phyloP scores from a whole-genome alignment of 805 yeast species.

The Cyberlindnera euphorbiae region DNA sequence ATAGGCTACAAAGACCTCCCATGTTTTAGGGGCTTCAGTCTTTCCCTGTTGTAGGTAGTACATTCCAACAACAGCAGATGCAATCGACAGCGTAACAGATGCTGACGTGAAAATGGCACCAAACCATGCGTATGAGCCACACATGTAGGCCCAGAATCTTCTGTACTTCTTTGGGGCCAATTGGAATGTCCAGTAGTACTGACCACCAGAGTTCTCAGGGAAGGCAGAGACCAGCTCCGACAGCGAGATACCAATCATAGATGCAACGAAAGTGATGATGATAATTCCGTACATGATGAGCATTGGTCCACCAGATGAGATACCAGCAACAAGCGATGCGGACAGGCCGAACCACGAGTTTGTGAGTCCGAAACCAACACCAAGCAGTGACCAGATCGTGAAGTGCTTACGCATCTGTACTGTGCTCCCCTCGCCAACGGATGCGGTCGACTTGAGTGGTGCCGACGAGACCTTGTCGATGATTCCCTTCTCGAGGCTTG shows the following conservation, averaged over 20 bases:
- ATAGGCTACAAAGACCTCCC: slow-evolving; percentile 54
- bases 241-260: slow-evolving; percentile 44
- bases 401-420: slow-evolving; percentile 25
- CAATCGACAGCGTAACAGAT: slow-evolving; percentile 51
- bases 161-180: slow-evolving; percentile 40
- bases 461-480: too few species aligned
- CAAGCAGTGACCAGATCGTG: slow-evolving; percentile 44
- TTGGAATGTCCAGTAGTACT: slow-evolving; percentile 53
- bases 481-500: too few species aligned
- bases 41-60: slow-evolving; percentile 31
- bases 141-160: slow-evolving; percentile 42
- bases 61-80: slow-evolving; percentile 49
- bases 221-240: slow-evolving; percentile 50
- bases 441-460: too few species aligned
- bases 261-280: slow-evolving; percentile 42
- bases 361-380: slow-evolving; percentile 59
- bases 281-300: slow-evolving; percentile 52
- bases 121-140: slow-evolving; percentile 60
- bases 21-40: slow-evolving; percentile 35
- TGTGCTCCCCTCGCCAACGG: too few species aligned
- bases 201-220: slow-evolving; percentile 54
- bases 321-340: slow-evolving; percentile 50
- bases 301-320: slow-evolving; percentile 55
- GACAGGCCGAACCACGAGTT: slow-evolving; percentile 61
- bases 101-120: slow-evolving; percentile 63